Percentiles rank a stretch among this genome's conserved stretches.
phyloP scores from a whole-genome alignment of 169 alveolate species.

The Eimeria praecox region DNA sequence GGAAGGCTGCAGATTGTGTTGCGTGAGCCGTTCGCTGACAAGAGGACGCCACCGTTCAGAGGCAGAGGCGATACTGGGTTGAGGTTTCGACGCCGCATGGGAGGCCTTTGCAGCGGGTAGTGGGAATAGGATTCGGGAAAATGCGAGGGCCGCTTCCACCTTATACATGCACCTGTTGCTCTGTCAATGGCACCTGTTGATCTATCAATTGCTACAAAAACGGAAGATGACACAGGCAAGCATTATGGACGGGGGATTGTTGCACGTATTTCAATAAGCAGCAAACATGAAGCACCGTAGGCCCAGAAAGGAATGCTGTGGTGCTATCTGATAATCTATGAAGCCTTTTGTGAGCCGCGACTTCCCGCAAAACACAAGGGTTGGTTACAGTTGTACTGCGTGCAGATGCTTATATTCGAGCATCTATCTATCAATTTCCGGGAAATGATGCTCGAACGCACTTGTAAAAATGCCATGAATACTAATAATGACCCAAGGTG shows the following conservation, averaged over 20 bases:
- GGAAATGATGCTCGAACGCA: not conserved
- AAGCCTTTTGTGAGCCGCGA: not conserved
- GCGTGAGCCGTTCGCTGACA: not conserved
- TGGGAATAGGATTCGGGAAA: not conserved
- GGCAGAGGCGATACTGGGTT: not conserved
- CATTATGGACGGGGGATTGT: not conserved
- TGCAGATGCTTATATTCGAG: not conserved
- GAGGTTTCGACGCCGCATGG: not conserved
- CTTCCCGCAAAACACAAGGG: not conserved
- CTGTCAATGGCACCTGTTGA: not conserved
- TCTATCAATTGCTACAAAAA: not conserved
- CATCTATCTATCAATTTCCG: not conserved
- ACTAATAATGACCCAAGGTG: not conserved
- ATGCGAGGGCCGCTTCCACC: not conserved
- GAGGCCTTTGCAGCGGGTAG: not conserved
- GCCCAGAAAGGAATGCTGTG: not conserved
- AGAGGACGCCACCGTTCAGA: no score
- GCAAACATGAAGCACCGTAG: not conserved
- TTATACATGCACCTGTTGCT: not conserved
- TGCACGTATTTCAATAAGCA: not conserved
- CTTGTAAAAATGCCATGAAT: not conserved
- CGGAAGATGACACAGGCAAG: not conserved
- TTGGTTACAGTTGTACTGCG: not conserved
- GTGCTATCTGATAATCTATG: not conserved
- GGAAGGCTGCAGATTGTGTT: not conserved